Evolutionary conservation across 768 basidiomycete species (phyloP), one percentile per base, ranked within the genome.

Genomic region (Thelephora ganbajun): DNA sequence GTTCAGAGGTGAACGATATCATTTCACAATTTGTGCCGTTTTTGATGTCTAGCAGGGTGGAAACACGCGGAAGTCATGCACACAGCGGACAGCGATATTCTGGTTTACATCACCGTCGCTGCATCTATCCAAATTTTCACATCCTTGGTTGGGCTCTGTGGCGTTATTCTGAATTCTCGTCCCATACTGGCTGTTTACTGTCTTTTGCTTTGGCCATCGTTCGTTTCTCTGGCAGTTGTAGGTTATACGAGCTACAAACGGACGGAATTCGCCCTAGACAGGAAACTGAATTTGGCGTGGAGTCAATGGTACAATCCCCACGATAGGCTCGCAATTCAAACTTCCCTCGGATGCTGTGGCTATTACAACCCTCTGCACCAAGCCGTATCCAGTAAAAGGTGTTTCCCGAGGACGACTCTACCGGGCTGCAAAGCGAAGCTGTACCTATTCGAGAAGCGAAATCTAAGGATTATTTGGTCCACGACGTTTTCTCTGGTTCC

Each of bases 201-300:
- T 19, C 61, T 85, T 43, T 69, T 85, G 12, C 70, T 86, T 44
- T 83, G 79, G 76, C 79, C 81, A 2, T 69, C 69, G 1, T 63
- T 83, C 48, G 57, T 73, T 23, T 69, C 76, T 3, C 57, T 83
- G 46, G 68, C 78, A 51, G 68, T 74, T 5, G 67, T 83, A 48
- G 80, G 79, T 26, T 83, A 83, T 56, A 65, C 68, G n/a, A 63
- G 73, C 16, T 84, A 83, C 63, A 76, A 77, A 53, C 73, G 79
- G 33, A 66, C 66, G 43, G 64, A 72, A 0, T 76, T 80, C 56
- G 64, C 78, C 33, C 69, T 86, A 49, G 79, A 80, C 51, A 67
- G 73, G 52, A 84, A 83, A 61, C 66, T 83, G 39, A 76, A 79
- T 57, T 65, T 77, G 50, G 69, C 76, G 11, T 86, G 83, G 83